Percentiles rank a stretch among this genome's conserved stretches.
These are phyloP conservation scores for Cryptococcus floricola DNA, from an alignment of 1,284 basidiomycete species.

Conservation along the genomic window DNA sequence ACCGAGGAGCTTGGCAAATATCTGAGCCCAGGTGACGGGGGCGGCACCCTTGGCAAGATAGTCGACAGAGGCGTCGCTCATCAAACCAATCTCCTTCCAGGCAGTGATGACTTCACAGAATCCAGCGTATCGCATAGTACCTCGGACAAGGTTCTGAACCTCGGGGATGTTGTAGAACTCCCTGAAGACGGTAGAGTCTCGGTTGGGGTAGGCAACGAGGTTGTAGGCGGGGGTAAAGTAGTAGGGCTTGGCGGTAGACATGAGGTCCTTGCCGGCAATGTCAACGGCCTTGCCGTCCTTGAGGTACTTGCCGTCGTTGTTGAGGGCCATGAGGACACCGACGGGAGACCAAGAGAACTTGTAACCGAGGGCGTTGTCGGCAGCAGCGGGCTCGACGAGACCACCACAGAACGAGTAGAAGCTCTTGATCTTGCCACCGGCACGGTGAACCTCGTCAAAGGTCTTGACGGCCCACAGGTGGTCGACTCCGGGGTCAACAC, in stretches of 20 bases:
- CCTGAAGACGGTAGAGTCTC: conserved; percentile 86
- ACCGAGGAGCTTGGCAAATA: conserved; percentile 73
- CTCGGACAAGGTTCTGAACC: conserved; percentile 85
- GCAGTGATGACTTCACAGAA: conserved; percentile 96
- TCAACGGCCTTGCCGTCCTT: conserved; percentile 62
- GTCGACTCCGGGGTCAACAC: conserved; percentile 68
- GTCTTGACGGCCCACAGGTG: conserved; percentile 97
- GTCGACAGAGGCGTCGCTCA: conserved; percentile 70
- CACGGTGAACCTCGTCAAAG: conserved; percentile 87
- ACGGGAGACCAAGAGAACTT: conserved; percentile 99
- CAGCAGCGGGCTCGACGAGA: conserved; percentile 47
- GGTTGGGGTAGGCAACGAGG: conserved; percentile 96
- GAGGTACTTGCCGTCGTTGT: conserved; percentile 86
- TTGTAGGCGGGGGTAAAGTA: conserved; percentile 93
- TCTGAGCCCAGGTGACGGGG: conserved; percentile 71
- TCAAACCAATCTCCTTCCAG: conserved; percentile 83
- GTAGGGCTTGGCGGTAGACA: conserved; percentile 85
- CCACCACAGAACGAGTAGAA: conserved; percentile 96
- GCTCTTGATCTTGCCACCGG: conserved; percentile 90
- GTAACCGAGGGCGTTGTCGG: conserved; percentile 95
- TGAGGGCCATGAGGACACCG: conserved; percentile 89
- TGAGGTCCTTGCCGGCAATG: conserved; percentile 67
- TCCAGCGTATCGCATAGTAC: conserved; percentile 93
- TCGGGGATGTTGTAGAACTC: conserved; percentile 87
- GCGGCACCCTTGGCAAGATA: conserved; percentile 64